phyloP scores from a whole-genome alignment of 2,329 filamentous ascomycete species.

The Eurotiales sp. region DNA sequence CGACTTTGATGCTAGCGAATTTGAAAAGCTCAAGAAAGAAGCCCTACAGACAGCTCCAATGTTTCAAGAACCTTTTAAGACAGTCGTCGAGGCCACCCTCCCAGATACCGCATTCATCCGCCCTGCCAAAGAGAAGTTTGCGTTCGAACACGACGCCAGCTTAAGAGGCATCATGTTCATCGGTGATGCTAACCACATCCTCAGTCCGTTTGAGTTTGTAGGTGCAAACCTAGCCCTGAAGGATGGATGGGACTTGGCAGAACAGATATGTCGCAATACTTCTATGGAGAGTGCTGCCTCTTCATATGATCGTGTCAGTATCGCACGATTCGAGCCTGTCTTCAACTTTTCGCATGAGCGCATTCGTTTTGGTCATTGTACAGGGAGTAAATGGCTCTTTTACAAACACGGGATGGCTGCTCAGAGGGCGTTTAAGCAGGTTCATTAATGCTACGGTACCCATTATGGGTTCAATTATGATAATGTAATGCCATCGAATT shows the following conservation, averaged over 20 bases:
- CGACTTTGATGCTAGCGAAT: neutral
- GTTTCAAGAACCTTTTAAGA: constrained; percentile 41
- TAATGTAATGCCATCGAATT: too few relatives aligned
- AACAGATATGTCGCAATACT: constrained; percentile 31
- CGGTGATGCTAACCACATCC: constrained; percentile 49
- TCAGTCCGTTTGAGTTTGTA: constrained; percentile 47
- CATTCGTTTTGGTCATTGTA: constrained; percentile 6
- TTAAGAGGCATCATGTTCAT: constrained; percentile 40
- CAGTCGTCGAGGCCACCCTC: constrained; percentile 39
- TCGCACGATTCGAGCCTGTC: constrained; percentile 25
- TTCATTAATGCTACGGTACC: too few relatives aligned
- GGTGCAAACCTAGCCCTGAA: constrained; percentile 47
- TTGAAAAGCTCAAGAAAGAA: neutral
- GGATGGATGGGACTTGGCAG: constrained; percentile 46
- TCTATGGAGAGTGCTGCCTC: constrained; percentile 24
- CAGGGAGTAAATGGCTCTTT: constrained; percentile 8
- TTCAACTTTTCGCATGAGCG: constrained; percentile 7
- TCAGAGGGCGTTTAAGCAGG: constrained; percentile 6
- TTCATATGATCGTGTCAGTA: constrained; percentile 34
- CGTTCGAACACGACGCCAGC: constrained; percentile 37
- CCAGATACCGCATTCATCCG: constrained; percentile 33
- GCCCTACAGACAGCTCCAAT: constrained; percentile 25
- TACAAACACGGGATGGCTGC: constrained; percentile 12
- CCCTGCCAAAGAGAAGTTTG: constrained; percentile 43
- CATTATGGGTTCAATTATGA: too few relatives aligned